Conservation (phyloP, 441 rosid genomes). For the Erodium trifolium region DNA sequence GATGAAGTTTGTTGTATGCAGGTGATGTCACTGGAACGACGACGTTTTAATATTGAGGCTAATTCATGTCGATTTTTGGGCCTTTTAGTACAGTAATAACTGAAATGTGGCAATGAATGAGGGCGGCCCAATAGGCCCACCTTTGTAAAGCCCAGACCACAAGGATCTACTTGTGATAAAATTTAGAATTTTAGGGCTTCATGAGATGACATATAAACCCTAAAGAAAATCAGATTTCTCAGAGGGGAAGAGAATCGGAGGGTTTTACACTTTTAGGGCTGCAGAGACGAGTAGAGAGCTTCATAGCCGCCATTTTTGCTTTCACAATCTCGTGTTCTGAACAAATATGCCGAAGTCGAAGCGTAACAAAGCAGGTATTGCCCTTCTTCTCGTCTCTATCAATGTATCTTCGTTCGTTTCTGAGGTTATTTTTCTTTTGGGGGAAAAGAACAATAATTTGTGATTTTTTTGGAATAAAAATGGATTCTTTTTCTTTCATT, state of each 20-base stretch:
- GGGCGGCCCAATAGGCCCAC: not conserved
- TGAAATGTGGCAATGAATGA: no score
- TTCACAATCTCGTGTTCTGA: not conserved
- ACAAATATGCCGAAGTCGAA: slow-evolving; percentile 83
- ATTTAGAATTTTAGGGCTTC: not conserved
- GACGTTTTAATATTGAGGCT: no score
- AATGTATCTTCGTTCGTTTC: not conserved
- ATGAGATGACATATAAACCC: not conserved
- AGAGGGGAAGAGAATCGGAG: not conserved
- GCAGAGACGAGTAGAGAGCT: slow-evolving; percentile 4
- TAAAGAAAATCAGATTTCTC: not conserved
- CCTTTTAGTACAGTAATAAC: no score
- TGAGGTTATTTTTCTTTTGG: not conserved
- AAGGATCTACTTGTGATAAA: not conserved
- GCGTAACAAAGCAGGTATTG: slow-evolving; percentile 66
- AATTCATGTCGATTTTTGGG: no score
- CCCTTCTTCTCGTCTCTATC: slow-evolving; percentile 3
- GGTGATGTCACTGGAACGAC: no score
- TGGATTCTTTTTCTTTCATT: no score
- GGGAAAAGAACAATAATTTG: not conserved
- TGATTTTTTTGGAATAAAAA: not conserved
- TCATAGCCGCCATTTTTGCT: not conserved
- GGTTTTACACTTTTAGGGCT: slow-evolving; percentile 6
- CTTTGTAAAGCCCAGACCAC: not conserved
- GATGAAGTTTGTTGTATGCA: no score